Conservation (phyloP, 2,329 filamentous ascomycete genomes). For the Dryadomyces quercivorus region DNA sequence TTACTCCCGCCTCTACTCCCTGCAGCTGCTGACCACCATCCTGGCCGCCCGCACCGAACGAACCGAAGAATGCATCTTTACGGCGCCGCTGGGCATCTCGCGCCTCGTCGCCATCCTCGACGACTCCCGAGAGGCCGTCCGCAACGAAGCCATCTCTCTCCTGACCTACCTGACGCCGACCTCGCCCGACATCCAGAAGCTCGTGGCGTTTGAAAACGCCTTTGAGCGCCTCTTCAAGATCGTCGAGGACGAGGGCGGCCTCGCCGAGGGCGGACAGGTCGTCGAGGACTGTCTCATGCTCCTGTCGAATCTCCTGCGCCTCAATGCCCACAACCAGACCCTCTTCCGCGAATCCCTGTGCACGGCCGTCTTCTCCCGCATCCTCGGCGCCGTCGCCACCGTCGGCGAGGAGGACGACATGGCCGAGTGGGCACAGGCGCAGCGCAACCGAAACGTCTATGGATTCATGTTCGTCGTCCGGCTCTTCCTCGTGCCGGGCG, state of each 20-base stretch:
- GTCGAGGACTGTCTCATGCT: slow-evolving; percentile 91
- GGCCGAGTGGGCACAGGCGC: slow-evolving; percentile 62
- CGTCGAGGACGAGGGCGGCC: slow-evolving; percentile 67
- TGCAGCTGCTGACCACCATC: slow-evolving; percentile 82
- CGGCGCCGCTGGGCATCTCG: slow-evolving; percentile 76
- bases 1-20: slow-evolving; percentile 78
- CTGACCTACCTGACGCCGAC: slow-evolving; percentile 79
- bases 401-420: slow-evolving; percentile 38
- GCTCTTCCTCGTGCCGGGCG: slow-evolving; percentile 74
- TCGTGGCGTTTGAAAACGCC: slow-evolving; percentile 89
- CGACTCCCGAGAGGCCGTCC: slow-evolving; percentile 73
- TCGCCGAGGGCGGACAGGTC: slow-evolving; percentile 70
- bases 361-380: slow-evolving; percentile 55
- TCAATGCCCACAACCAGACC: slow-evolving; percentile 86
- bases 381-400: slow-evolving; percentile 44
- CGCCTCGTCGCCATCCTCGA: slow-evolving; percentile 74
- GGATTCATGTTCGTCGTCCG: slow-evolving; percentile 77
- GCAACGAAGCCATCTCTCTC: slow-evolving; percentile 78
- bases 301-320: slow-evolving; percentile 73
- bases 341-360: slow-evolving; percentile 86
- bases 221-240: slow-evolving; percentile 80
- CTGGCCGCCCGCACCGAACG: slow-evolving; percentile 75
- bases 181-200: slow-evolving; percentile 81
- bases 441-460: slow-evolving; percentile 83
- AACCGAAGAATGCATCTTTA: slow-evolving; percentile 88